Percentiles rank a stretch among this genome's conserved stretches.
Evolutionary conservation across 23 red algal genomes (phyloP).

Genomic region (Agarophyton chilense): DNA sequence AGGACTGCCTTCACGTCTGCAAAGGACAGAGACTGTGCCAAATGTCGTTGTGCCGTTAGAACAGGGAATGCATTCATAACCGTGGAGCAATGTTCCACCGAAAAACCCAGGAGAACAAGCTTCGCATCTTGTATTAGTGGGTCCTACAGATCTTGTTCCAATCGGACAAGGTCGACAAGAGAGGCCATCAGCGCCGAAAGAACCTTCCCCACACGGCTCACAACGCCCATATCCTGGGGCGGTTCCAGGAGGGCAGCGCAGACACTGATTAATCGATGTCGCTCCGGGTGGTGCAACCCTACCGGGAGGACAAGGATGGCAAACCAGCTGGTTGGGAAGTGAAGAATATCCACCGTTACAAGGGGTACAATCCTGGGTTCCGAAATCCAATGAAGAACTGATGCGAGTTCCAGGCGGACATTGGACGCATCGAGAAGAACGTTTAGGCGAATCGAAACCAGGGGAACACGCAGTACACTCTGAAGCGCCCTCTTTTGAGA

Average conservation of each 20-base stretch:
- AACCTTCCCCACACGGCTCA: neutral
- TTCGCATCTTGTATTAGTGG: neutral
- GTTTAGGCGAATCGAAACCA: neutral
- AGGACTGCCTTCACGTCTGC: slow-evolving; percentile 3
- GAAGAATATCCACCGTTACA: neutral
- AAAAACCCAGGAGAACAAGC: slow-evolving; percentile 12
- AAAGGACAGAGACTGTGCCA: neutral
- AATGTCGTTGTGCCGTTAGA: neutral
- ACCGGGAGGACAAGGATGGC: neutral
- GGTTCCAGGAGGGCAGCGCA: neutral
- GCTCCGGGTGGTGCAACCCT: neutral
- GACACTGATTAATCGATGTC: neutral
- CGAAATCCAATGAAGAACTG: too few species aligned
- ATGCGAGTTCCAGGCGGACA: neutral
- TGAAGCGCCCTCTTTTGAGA: neutral
- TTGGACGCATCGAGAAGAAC: neutral
- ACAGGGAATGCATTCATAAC: neutral
- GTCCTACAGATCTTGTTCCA: neutral
- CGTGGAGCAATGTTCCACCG: too few species aligned
- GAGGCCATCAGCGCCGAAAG: neutral
- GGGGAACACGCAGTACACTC: neutral
- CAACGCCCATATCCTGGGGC: neutral
- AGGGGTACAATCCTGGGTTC: neutral
- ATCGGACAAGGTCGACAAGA: neutral
- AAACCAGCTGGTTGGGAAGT: neutral